Evolutionary conservation across 2,329 filamentous ascomycete genomes (phyloP).

Genomic region (Scorias spongiosa): DNA sequence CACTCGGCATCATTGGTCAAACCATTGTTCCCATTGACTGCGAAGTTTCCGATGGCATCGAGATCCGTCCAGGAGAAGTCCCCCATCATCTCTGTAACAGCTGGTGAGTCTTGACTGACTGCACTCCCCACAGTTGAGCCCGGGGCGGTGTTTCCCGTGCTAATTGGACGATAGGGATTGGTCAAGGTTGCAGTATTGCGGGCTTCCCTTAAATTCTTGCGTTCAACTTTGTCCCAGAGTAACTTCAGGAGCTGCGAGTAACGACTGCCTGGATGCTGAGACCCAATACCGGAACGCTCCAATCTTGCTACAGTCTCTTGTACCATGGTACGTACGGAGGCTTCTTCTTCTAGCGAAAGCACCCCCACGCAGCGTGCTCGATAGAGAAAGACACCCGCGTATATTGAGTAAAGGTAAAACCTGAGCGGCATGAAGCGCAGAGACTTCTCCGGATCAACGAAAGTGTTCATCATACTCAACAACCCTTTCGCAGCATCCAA

Average conservation of each 20-base stretch:
- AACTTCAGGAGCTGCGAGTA: conserved; percentile 32
- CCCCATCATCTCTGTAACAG: conserved; percentile 30
- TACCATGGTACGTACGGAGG: conserved; percentile 31
- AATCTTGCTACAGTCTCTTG: conserved; percentile 30
- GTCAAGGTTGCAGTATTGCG: conserved; percentile 11
- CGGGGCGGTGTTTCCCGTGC: conserved; percentile 20
- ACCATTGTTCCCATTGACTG: conserved; percentile 26
- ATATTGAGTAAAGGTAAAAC: conserved; percentile 35
- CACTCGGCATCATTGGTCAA: conserved; percentile 17
- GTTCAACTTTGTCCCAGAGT: conserved; percentile 32
- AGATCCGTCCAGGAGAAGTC: conserved; percentile 36
- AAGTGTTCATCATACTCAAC: conserved; percentile 35
- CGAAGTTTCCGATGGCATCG: conserved; percentile 32
- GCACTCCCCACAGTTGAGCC: conserved; percentile 11
- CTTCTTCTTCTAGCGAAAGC: conserved; percentile 31
- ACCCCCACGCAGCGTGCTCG: conserved; percentile 33
- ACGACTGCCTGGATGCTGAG: conserved; percentile 32
- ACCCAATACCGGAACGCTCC: conserved; percentile 28
- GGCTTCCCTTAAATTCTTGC: conserved; percentile 14
- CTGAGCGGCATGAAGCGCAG: conserved; percentile 34
- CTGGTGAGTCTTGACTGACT: conserved; percentile 21
- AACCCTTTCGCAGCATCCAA: conserved; percentile 35
- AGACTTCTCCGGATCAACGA: conserved; percentile 31
- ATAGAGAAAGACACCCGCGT: conserved; percentile 34
- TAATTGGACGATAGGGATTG: conserved; percentile 27